Base-by-base conservation (phyloP, 129 eudicot genomes). In the Centrapalus pauciflorus region DNA sequence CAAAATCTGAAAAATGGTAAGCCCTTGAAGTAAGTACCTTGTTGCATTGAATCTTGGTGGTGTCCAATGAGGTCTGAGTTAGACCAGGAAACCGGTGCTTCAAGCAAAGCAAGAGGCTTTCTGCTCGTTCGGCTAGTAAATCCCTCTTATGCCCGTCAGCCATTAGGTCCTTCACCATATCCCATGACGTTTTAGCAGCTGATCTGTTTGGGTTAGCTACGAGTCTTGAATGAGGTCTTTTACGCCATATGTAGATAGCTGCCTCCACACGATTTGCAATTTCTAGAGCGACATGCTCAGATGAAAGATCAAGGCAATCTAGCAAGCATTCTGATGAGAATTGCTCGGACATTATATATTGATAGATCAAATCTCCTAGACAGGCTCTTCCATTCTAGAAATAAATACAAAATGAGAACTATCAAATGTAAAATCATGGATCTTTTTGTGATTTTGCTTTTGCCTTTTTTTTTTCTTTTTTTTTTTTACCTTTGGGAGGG, bases 221-320 rank as follows among this genome's bases (percentile, higher is more conserved):
- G 5, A 77, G 83, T 61, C 45, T 79, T 0, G 82, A 49, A 13
- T 83, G 88, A 33, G 74, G 82, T 70, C 90, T 79, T 86, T 79
- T 74, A 30, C 94, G 84, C 99, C 99, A 94, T 23, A 94, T 84
- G 67, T 86, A 84, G n/a, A 89, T 84, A 52, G 99, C 78, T 71
- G 99, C 84, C 71, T 94, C 99, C 60, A 86, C 88, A 0, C 90
- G 96, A 45, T 94, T 94, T 66, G 97, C 99, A 12, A 94, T 86
- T 75, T 94, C 99, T 13, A 94, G 61, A 6, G 95, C 95, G 25
- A 78, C 81, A 33, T 82, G 90, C 72, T 94, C 99, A 12, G 95
- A 79, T 24, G 99, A 72, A 32, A 93, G 89, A 78, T 89, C 95
- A 16, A 94, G 88, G 76, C 95, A 89, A 64, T 94, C 97, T 54